phyloP scores from a whole-genome alignment of 495 filamentous ascomycete species.

The Echria macrotheca region DNA sequence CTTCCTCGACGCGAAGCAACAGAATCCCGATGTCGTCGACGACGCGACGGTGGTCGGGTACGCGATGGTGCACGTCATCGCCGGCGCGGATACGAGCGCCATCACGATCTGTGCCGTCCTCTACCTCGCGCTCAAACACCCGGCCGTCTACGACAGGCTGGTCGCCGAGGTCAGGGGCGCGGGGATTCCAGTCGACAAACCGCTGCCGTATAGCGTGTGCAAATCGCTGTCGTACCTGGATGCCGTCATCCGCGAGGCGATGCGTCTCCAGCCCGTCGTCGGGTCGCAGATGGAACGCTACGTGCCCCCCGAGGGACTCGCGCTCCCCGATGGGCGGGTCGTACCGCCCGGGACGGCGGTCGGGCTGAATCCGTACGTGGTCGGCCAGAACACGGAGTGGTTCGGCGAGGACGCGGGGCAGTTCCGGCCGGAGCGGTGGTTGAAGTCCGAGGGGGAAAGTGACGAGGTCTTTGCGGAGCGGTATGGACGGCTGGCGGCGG shows the following conservation, averaged over 20 bases:
- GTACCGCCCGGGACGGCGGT: conserved; percentile 25
- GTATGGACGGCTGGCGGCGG: conserved; percentile 23
- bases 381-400: conserved; percentile 31
- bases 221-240: conserved; percentile 38
- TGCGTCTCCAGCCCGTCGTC: conserved; percentile 45
- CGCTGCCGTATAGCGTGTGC: conserved; percentile 11
- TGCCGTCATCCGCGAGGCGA: conserved; percentile 48
- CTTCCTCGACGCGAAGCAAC: conserved; percentile 23
- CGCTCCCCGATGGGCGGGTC: background rate
- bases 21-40: conserved; percentile 20
- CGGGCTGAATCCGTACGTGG: conserved; percentile 38
- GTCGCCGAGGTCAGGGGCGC: conserved; percentile 33
- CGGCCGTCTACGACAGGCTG: conserved; percentile 32
- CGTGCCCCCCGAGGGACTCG: conserved; percentile 25
- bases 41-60: conserved; percentile 21
- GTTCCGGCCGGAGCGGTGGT: conserved; percentile 52
- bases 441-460: conserved; percentile 25
- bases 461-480: conserved; percentile 25
- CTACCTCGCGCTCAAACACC: conserved; percentile 47
- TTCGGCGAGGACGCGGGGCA: conserved; percentile 44
- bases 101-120: conserved; percentile 44
- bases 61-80: conserved; percentile 35
- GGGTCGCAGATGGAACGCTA: conserved; percentile 41
- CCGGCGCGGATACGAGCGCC: conserved; percentile 52
- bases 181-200: background rate